Base-by-base conservation (phyloP, 108 stramenopile species). In the Fragilaria radians region DNA sequence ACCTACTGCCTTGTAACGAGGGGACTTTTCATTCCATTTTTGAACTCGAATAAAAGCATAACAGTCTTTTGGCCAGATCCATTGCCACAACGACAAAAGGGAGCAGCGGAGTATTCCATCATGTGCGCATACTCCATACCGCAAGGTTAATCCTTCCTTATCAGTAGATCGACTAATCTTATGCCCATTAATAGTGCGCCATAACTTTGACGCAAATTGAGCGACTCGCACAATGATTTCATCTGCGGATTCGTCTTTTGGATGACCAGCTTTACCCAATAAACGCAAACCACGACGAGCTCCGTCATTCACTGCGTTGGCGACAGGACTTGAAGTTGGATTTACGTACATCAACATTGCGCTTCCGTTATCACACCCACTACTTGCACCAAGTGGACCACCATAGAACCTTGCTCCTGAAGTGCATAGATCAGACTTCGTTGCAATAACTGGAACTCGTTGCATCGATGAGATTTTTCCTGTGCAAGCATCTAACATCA, bases 101-200 rank as follows among this genome's bases (percentile, higher is more conserved):
- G 80, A 65, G 52, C 85, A 87, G 32, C 91, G 81, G 17, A 93
- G 66, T 2, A 70, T 59, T 24, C 80, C 61, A 65, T 89, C 88
- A 48, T 76, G 59, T 17, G 86, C 78, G 52, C 87, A 89, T 19
- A 87, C 74, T 22, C 86, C 85, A 25, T 62, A 27, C 53, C 21
- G 22, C 14, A 22, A 36, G 3, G 46, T 34, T 46, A 54, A 14
- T 24, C 57, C 14, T 42, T 42, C 36, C 7, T 42, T 11, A 42
- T 42, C 36, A 42, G 14, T 42, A 11, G 36, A 25, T 18, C 28
- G 24, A 57, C 23, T 32, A 19, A 48, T 42, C 11, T 32, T 19
- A 58, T 93, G 86, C 57, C 91, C 91, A 65, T 93, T 93, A 14
- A 89, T 89, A 22, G 81, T 89, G 33, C 91, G 55, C 91, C 91